A percentile compares a stretch with the other conserved stretches of the same genome.
Conservation (phyloP, 768 basidiomycete genomes). For the Cystobasidium onofrii region DNA sequence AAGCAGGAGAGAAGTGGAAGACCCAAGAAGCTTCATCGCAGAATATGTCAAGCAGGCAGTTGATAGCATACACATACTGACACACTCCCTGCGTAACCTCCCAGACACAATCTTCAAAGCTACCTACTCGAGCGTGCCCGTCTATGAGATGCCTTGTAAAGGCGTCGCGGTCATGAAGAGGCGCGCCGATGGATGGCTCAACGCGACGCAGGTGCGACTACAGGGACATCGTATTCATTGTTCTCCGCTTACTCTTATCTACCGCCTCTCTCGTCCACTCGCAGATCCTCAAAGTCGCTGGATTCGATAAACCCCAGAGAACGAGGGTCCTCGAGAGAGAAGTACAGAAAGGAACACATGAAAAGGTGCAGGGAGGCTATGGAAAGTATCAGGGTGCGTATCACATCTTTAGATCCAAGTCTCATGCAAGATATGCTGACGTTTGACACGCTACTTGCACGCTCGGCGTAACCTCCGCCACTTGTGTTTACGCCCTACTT, state of each 20-base stretch:
- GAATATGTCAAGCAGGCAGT: no score
- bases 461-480: background rate
- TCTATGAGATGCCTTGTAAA: conserved; percentile 44
- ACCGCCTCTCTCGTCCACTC: background rate
- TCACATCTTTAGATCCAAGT: background rate
- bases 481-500: background rate
- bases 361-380: conserved; percentile 98
- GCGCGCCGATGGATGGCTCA: conserved; percentile 91
- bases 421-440: background rate
- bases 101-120: conserved; percentile 38
- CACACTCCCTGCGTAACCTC: background rate
- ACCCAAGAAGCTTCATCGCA: background rate
- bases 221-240: background rate
- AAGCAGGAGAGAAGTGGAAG: background rate
- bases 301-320: conserved; percentile 96
- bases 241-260: background rate
- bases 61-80: background rate
- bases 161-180: conserved; percentile 96
- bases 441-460: background rate
- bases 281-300: conserved; percentile 89
- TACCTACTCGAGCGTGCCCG: conserved; percentile 41
- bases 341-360: conserved; percentile 96
- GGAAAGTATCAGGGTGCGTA: conserved; percentile 91
- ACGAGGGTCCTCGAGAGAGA: conserved; percentile 96
- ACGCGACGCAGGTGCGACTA: conserved; percentile 69